phyloP scores from a whole-genome alignment of 306 rosid species.

The Rosa multiflora region DNA sequence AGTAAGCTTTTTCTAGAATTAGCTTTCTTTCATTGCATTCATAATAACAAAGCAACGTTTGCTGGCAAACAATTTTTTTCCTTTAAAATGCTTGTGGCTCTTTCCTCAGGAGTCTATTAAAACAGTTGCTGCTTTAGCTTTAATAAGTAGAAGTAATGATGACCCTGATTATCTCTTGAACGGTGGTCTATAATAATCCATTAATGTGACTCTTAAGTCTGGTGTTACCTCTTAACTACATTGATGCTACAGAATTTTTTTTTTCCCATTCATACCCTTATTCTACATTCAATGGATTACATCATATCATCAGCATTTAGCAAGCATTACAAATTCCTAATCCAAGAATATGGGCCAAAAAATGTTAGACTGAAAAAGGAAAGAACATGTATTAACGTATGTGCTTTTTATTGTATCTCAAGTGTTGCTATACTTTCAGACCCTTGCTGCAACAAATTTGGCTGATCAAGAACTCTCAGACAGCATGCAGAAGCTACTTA shows the following conservation, averaged over 20 bases:
- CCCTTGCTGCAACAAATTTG: constrained; percentile 92
- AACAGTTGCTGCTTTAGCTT: not conserved
- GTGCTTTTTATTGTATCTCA: constrained; percentile 12
- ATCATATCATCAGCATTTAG: not conserved
- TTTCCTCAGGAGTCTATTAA: not conserved
- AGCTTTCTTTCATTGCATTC: not conserved
- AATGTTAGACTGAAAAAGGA: not conserved
- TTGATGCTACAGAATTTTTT: not conserved
- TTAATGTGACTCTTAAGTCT: not conserved
- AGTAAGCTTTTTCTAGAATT: constrained; percentile 49
- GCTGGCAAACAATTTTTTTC: not conserved
- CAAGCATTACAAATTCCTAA: not conserved
- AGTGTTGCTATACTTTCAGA: constrained; percentile 50
- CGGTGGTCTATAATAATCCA: not conserved
- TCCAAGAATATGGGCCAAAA: not conserved
- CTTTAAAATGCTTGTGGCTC: not conserved
- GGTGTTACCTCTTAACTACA: not conserved
- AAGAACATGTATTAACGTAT: not conserved
- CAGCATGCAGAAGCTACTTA: constrained; percentile 90
- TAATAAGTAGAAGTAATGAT: not conserved
- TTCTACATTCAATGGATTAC: not conserved
- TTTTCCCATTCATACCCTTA: not conserved
- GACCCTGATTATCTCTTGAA: not conserved
- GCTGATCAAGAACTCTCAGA: constrained; percentile 84
- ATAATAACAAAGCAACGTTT: not conserved